Evolutionary conservation across 768 basidiomycete species (phyloP), one percentile per base, ranked within the genome.

Genomic region (Trametes cinnabarina): DNA sequence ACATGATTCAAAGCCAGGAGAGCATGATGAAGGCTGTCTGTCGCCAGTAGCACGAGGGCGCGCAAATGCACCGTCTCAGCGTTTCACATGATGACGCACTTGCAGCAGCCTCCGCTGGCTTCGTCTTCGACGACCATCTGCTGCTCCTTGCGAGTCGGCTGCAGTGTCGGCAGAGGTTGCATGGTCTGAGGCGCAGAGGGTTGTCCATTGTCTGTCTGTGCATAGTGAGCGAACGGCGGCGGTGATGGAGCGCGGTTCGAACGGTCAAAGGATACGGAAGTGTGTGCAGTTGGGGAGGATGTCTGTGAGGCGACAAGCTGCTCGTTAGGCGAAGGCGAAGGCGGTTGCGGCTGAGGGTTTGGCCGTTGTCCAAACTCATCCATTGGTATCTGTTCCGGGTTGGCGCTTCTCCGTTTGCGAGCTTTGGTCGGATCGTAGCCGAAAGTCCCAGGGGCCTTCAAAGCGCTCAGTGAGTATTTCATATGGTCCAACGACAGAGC

Each of bases 21-120:
- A 32, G 20, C 26, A 47, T 12, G 20, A 11, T 12, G 49, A 15
- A 42, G 23, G 28, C 55, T 26, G 47, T 1, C 30, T 22, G 34
- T 37, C 37, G 43, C 53, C 34, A 32, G 30, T 32, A 12, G 2
- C 19, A 19, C 14, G 30, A 20, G 22, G 10, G 39, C 8, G 42
- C 51, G 26, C 51, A 50, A 7, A 15, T 32, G 52, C 58, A 41
- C 40, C 32, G 37, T 23, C 28, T 39, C 57, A 20, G 44, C 26
- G 48, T 55, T 72, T 90, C 83, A 92, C 90, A 92, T 92, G 70
- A 92, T 80, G 64, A 89, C 74, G 73, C 90, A 92, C 73, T 86
- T 88, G 78, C 90, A 92, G 68, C 90, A 92, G 37, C 87, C 85
- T 28, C 77, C 81, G 30, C 71, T 76, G 2, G 66, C 69, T 14